Base-by-base conservation (phyloP, 83 land plant genomes). In the Thuja plicata region DNA sequence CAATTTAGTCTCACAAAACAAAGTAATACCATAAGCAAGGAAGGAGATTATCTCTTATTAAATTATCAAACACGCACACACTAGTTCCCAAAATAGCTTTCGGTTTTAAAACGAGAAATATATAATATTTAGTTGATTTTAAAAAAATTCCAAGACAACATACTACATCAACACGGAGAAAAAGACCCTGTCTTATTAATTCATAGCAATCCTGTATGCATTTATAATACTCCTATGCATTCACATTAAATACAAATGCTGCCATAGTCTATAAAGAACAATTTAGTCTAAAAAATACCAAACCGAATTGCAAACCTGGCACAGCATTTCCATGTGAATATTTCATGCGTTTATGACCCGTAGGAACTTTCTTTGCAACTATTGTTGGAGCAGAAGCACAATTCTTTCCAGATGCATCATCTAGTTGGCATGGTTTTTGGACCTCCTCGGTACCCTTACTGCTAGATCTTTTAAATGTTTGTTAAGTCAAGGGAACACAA, bases 261-360 rank as follows among this genome's bases (percentile, higher is more conserved):
- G n/a, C 54, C n/a, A n/a, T 17, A 46, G 34, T 82, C n/a, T 17
- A 9, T 24, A 40, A 80, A 41, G 13, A 43, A 80, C n/a, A 80
- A 19, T 13, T 21, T 46, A 46, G 13, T 82, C 85, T 45, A 46
- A 1, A 4, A 82, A 46, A 82, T 27, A 83, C 85, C 85, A 83
- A 83, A 83, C 35, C 46, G 5, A 43, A 46, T 83, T n/a, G 85
- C 85, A 83, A 46, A 83, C 85, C 85, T 83, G 85, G 85, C 85
- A 45, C 85, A 83, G 34, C 52, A 83, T 83, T 83, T 83, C 85
- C 85, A 83, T 83, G 57, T 46, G 54, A n/a, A 83, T 83, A 48
- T 83, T 83, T 83, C 37, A 27, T 83, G 85, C 85, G 85, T 83
- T 83, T 83, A 83, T 83, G 52, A 83, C 54, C 54, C 48, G 32